Evolutionary conservation across 2,329 filamentous ascomycete genomes (phyloP), one percentile per base, ranked within the genome.

Genomic region (Ceratocystis lukuohia): DNA sequence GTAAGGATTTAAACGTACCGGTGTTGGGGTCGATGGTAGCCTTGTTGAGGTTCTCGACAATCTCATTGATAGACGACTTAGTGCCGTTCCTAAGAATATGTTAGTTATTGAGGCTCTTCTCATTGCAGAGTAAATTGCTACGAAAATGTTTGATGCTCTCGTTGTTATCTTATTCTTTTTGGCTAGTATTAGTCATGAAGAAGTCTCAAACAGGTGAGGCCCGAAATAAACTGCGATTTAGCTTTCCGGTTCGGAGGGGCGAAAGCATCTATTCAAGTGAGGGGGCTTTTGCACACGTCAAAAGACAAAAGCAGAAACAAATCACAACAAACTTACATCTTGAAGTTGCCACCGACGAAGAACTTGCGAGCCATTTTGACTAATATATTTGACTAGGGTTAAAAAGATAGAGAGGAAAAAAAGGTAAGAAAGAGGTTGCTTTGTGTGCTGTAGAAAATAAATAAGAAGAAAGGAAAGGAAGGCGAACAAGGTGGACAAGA

Each of bases 321-420:
- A 41, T 30, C 25, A 4, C 72, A 69, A 65, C 70, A 65, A 46
- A 77, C 83, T 76, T 80, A 96, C 92, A 97, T 97, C 85, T 99
- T 97, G 83, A 97, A 97, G 88, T 99, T 99, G 76, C 92, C 92
- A 78, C 92, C 92, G 78, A 96, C 89, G 78, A 96, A 96, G 84
- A 96, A 96, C 82, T 91, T 88, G 82, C 91, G 91, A 84, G 87
- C 84, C 91, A 96, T 96, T 74, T 75, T 90, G 84, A 79, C 73
- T 73, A 72, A 72, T 73, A 69, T 63, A 10, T 62, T 69, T 69
- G 46, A 67, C 68, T n/a, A 28, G 37, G 28, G 30, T 41, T 63
- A 61, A 30, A 66, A 28, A 57, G 22, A 61, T 33, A 33, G 30
- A 50, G 33, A 61, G 20, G 44, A 66, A 64, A 57, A 62, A 57